Percentiles rank a stretch among this genome's conserved stretches.
These are phyloP conservation scores for Microdochium bolleyi DNA, from an alignment of 2,329 filamentous ascomycete genomes.

Conservation along the genomic window DNA sequence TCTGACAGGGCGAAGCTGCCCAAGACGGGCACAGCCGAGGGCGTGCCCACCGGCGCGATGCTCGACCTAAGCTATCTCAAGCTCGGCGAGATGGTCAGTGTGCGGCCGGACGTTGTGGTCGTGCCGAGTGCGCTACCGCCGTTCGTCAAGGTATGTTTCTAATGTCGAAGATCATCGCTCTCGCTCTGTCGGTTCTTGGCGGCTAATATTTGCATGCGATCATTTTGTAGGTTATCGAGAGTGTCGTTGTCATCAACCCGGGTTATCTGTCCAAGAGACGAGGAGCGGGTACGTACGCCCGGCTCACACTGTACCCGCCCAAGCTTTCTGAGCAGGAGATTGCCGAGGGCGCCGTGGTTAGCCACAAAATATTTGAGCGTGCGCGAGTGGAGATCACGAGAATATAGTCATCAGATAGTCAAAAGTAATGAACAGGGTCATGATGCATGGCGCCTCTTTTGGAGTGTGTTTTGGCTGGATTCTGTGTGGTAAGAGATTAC, in stretches of 20 bases:
- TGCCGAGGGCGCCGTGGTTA: conserved; percentile 47
- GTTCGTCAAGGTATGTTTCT: conserved; percentile 70
- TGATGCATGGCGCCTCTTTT: neutral
- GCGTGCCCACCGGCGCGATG: conserved; percentile 62
- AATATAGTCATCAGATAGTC: conserved; percentile 40
- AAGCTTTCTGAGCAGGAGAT: conserved; percentile 49
- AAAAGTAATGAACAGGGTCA: neutral
- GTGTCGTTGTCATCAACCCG: conserved; percentile 84
- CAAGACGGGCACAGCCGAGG: conserved; percentile 52
- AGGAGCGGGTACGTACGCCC: conserved; percentile 78
- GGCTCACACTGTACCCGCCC: conserved; percentile 66
- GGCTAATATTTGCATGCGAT: neutral
- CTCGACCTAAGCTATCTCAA: conserved; percentile 80
- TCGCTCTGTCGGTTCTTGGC: neutral
- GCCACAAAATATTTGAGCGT: conserved; percentile 73
- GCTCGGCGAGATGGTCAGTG: conserved; percentile 83
- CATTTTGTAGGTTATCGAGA: conserved; percentile 68
- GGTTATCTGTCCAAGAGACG: conserved; percentile 78
- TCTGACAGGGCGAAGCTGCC: conserved; percentile 60
- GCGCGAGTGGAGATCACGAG: conserved; percentile 80
- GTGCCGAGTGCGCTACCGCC: conserved; percentile 75
- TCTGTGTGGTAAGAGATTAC: conserved; percentile 30
- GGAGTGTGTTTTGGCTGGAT: conserved; percentile 14
- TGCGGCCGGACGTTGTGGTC: conserved; percentile 76
- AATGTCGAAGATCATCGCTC: neutral